Evolutionary conservation across 345 rosid species (phyloP).

Genomic region (Citrus trifoliata): DNA sequence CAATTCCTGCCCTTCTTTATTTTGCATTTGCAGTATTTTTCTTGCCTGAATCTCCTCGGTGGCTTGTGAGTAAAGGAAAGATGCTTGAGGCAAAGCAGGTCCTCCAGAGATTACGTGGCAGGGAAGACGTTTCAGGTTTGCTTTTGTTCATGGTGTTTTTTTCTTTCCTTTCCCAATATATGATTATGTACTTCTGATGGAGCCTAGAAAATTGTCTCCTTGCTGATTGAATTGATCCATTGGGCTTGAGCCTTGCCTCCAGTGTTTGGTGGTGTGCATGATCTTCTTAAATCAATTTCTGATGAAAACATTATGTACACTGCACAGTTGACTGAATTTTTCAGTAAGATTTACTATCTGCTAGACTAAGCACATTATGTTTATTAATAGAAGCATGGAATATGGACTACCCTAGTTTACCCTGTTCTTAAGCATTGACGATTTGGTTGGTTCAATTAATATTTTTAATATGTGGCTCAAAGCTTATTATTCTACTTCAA

Average conservation of each 20-base stretch:
- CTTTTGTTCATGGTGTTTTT: background rate
- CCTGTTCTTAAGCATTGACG: background rate
- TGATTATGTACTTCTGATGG: background rate
- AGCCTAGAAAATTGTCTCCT: background rate
- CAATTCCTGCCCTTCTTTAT: conserved; percentile 74
- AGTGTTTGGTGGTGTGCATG: background rate
- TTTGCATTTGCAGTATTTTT: conserved; percentile 65
- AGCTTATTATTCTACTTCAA: background rate
- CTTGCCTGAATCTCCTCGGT: conserved; percentile 98
- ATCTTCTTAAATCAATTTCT: background rate
- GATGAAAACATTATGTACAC: background rate
- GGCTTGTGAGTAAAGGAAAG: conserved; percentile 97
- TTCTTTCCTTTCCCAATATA: background rate
- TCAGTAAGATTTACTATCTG: background rate
- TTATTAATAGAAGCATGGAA: background rate
- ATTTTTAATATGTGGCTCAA: background rate
- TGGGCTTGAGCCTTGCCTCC: background rate
- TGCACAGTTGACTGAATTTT: background rate
- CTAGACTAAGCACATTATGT: background rate
- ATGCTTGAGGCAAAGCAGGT: conserved; percentile 82
- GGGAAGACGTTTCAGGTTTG: conserved; percentile 91
- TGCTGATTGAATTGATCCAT: background rate
- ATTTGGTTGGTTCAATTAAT: background rate
- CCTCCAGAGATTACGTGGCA: conserved; percentile 84
- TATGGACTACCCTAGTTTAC: background rate